Conservation (phyloP, 352 stramenopile species). For the Thalassiosira hispida region DNA sequence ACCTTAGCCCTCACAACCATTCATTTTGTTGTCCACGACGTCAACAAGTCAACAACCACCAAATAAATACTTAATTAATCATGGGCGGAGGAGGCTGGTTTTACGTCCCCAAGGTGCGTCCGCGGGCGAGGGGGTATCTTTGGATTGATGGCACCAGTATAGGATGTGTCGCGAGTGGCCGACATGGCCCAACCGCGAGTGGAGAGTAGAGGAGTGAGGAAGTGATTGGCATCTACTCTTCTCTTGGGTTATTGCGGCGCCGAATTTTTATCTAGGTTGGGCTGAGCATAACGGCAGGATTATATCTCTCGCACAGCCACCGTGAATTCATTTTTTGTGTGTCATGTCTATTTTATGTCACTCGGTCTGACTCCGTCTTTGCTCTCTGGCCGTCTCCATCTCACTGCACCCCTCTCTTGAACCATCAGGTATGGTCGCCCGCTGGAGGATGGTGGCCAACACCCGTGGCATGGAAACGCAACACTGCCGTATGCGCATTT, state of each 20-base stretch:
- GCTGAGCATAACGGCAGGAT: no score
- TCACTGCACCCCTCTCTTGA: constrained; percentile 16
- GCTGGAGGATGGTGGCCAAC: constrained; percentile 84
- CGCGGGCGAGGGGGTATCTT: background rate
- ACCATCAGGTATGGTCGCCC: constrained; percentile 77
- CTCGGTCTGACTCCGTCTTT: background rate
- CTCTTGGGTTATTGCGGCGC: no score
- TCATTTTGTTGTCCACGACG: no score
- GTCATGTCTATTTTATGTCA: background rate
- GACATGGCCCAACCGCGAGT: background rate
- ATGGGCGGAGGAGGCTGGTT: constrained; percentile 84
- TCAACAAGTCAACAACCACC: background rate
- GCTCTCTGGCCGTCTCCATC: constrained; percentile 1
- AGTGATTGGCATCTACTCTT: no score
- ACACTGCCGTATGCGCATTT: constrained; percentile 63
- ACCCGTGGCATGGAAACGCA: constrained; percentile 73
- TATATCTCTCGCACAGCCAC: no score
- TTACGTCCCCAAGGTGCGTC: constrained; percentile 84
- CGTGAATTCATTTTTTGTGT: constrained; percentile 2
- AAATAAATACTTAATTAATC: constrained; percentile 25
- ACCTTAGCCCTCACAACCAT: no score
- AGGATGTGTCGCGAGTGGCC: background rate
- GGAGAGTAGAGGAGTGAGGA: no score
- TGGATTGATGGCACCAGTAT: background rate
- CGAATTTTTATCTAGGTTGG: no score